These are phyloP conservation scores for Daldinia sp. DNA, from an alignment of 2,329 filamentous ascomycete genomes.

Conservation along the genomic window DNA sequence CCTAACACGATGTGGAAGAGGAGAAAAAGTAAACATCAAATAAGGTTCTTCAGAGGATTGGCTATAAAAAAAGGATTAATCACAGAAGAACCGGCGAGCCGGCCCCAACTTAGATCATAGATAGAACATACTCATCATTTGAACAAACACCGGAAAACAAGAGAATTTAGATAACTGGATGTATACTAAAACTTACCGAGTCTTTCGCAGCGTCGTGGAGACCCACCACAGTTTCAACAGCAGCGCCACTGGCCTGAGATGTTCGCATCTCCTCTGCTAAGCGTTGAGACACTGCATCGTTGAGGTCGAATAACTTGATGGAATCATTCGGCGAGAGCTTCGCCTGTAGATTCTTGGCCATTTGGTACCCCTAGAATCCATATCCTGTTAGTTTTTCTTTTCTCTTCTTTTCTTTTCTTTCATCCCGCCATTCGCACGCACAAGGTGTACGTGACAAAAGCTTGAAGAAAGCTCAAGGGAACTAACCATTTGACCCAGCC, in stretches of 20 bases:
- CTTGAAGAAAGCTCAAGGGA: background rate
- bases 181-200: constrained; percentile 58
- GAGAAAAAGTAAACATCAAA: constrained; percentile 22
- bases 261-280: constrained; percentile 62
- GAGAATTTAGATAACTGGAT: background rate
- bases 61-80: constrained; percentile 73
- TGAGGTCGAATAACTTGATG: constrained; percentile 69
- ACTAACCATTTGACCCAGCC: constrained; percentile 71
- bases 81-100: constrained; percentile 67
- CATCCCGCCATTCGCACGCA: no score
- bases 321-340: constrained; percentile 65
- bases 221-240: constrained; percentile 59
- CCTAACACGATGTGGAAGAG: background rate
- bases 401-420: constrained; percentile 2
- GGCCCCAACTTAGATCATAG: constrained; percentile 81
- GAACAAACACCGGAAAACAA: constrained; percentile 33
- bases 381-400: constrained; percentile 13
- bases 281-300: constrained; percentile 60
- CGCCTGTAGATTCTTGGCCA: constrained; percentile 71
- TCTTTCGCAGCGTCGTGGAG: constrained; percentile 64
- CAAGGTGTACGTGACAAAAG: background rate
- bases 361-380: constrained; percentile 66
- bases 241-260: constrained; percentile 59
- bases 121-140: constrained; percentile 58
- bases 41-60: constrained; percentile 75